phyloP scores from a whole-genome alignment of 1,284 basidiomycete genomes.

The Inonotus obliquus region DNA sequence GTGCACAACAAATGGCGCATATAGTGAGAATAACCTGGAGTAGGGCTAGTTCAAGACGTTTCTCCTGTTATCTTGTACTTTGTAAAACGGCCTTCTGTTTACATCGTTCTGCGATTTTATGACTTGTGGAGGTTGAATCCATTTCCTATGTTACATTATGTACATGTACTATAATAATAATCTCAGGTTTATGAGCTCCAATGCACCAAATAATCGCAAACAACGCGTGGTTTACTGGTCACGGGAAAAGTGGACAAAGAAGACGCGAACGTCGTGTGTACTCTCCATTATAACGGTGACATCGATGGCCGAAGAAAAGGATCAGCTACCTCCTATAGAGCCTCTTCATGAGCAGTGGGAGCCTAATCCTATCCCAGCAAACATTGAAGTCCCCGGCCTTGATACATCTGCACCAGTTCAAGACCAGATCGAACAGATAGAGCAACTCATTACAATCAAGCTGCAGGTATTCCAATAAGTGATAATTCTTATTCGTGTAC shows the following conservation, averaged over 20 bases:
- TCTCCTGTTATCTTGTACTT: too few relatives aligned
- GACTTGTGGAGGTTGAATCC: too few relatives aligned
- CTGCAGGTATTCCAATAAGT: conserved; percentile 51
- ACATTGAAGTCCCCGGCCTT: conserved; percentile 70
- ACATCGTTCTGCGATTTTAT: too few relatives aligned
- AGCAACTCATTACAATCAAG: conserved; percentile 90
- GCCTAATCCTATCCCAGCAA: conserved; percentile 55
- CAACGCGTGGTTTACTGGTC: background rate
- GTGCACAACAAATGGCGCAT: too few relatives aligned
- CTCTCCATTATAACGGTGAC: background rate
- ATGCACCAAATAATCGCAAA: background rate
- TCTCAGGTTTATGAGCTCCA: background rate
- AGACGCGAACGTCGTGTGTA: background rate
- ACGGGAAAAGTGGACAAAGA: background rate
- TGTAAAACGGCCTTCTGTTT: too few relatives aligned
- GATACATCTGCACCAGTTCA: conserved; percentile 69
- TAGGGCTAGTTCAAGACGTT: too few relatives aligned
- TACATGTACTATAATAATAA: background rate
- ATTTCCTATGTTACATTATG: too few relatives aligned
- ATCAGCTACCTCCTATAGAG: conserved; percentile 15
- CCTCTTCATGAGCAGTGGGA: conserved; percentile 51
- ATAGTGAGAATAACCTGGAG: too few relatives aligned
- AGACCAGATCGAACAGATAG: conserved; percentile 91
- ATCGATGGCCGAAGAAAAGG: conserved; percentile 6
- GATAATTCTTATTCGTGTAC: background rate